Base-by-base conservation (phyloP, 768 basidiomycete genomes). In the Tulasnella sp. region DNA sequence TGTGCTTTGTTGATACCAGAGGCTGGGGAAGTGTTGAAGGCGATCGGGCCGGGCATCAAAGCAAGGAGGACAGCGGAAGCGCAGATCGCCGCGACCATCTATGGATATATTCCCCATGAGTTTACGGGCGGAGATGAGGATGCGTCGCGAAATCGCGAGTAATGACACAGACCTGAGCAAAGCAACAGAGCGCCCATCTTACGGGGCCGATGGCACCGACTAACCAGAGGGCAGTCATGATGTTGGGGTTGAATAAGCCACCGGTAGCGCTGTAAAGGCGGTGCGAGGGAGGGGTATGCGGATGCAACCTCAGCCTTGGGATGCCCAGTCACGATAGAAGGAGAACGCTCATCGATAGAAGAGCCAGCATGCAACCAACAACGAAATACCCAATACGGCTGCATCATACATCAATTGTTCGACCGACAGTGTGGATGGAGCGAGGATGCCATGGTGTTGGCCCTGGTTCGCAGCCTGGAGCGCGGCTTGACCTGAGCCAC, bases 171-270 rank as follows among this genome's bases (percentile, higher is more conserved):
- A 38, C 34, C 58, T 67, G 83, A 8, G 85, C 84, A 45, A 83
- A 69, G 64, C 75, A 79, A 65, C 79, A 84, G 32, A 86, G 69
- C 23, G 80, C 71, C 60, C 80, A 82, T 8, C 83, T 76, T 42
- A 79, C 70, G 2, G 81, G 81, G 0, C 72, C 70, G 38, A 86
- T 74, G 19, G 74, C 73, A 1, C 82, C 82, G 11, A 78, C 71
- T 42, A 86, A 72, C 55, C 81, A 73, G 34, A 85, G 76, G 7
- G 83, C 78, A 42, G 82, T 71, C 17, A 78, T 79, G 61, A 86
- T 74, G 61, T 82, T 74, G 0, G 82, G 83, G 63, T 85, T 86
- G 70, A 84, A 85, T 19, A 84, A 69, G 5, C 81, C 82, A 9
- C 83, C 83, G 0, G 81, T 83, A 24, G 77, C 70, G 24, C 56